phyloP scores from a whole-genome alignment of 73 alveolate genomes.

The Tetrahymena malaccensis region DNA sequence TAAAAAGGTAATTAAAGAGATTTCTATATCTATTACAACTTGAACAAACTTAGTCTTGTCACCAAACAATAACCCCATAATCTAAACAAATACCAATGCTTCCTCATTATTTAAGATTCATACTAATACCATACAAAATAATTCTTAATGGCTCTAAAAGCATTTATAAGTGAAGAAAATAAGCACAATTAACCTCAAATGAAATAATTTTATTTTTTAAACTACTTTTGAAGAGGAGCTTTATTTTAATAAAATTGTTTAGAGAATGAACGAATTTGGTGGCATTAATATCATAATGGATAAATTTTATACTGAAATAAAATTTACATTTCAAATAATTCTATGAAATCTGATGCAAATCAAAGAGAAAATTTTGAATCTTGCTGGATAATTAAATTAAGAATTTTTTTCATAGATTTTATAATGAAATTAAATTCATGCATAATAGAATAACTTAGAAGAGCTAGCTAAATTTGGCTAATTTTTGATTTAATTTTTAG shows the following conservation, averaged over 20 bases:
- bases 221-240: neutral
- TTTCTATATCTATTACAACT: neutral
- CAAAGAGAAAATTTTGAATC: too few relatives aligned
- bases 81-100: too few relatives aligned
- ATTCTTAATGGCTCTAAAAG: neutral
- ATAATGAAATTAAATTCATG: neutral
- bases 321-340: too few relatives aligned
- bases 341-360: neutral
- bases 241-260: neutral
- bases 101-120: neutral
- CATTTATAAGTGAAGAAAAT: neutral
- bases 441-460: neutral
- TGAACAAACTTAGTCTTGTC: neutral
- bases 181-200: neutral
- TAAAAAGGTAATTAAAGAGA: neutral
- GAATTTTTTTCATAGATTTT: neutral
- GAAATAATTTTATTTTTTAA: too few relatives aligned
- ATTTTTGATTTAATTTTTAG: neutral
- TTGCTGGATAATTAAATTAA: neutral
- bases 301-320: neutral
- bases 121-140: neutral
- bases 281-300: neutral
- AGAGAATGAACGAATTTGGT: neutral
- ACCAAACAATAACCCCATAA: neutral
- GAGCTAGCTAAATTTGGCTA: neutral